Evolutionary conservation across 2,329 filamentous ascomycete species (phyloP), one percentile per base, ranked within the genome.

Genomic region (Ophiosphaerella narmari): DNA sequence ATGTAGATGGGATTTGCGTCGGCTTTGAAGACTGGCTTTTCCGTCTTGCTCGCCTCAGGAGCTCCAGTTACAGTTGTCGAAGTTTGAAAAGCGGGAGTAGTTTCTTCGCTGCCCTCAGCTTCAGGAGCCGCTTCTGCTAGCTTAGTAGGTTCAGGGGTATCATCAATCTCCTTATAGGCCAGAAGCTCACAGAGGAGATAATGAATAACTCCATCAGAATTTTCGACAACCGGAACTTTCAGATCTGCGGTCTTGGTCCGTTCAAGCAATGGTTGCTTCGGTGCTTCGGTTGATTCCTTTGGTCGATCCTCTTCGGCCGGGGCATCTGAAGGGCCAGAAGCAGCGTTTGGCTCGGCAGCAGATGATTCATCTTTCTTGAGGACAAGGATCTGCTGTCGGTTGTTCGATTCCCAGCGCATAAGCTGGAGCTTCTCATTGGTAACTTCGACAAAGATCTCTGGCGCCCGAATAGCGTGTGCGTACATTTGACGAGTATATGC

Each of bases 1-100:
- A 97, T 87, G 75, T 96, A 99, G 52, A 96, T 97, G 0, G 92
- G 91, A 71, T 99, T 91, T 31, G 97, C 89, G 43, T 96, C 91
- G 1, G 90, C 80, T 74, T 96, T 97, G 80, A 97, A 97, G 0
- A 84, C 77, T 0, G 83, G 78, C 75, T 95, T 96, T 9, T 85
- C 75, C 4, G 75, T 50, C 68, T 91, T 63, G 43, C 39, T 70
- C 51, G 43, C 49, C 14, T 62, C 57, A 31, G 45, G 43, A 16
- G 56, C 32, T 21, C 29, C 40, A 39, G 24, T 37, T 31, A 59
- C 41, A 24, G 60, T 18, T 2, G 55, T 38, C 2, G 50, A 11
- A 11, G 26, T 29, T 4, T 54, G 36, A 33, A 50, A 43, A 7
- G 52, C 46, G 18, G 61, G 24, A 37, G 44, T 31, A 6, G 62